These are phyloP conservation scores for Rhizopogon vinicolor DNA, from an alignment of 768 basidiomycete genomes.

Conservation along the genomic window DNA sequence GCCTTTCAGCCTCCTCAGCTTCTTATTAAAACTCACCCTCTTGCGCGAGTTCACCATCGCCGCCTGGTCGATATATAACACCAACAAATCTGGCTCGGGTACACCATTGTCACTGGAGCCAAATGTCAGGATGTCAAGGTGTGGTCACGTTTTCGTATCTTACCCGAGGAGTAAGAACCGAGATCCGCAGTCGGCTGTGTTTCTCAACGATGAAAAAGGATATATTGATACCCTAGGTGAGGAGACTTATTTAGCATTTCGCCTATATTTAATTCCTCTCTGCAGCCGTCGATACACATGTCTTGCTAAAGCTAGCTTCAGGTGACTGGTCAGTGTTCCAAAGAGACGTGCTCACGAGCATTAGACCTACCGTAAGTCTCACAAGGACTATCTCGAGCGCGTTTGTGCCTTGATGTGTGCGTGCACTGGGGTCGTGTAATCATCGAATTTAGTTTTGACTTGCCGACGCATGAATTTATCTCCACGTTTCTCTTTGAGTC, in stretches of 20 bases:
- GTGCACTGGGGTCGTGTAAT: no score
- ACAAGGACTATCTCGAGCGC: neutral
- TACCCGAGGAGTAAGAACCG: neutral
- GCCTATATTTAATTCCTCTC: neutral
- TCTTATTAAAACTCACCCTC: neutral
- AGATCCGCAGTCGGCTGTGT: no score
- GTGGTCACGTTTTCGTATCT: neutral
- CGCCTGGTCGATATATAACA: no score
- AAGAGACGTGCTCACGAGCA: neutral
- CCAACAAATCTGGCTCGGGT: no score
- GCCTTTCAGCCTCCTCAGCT: neutral
- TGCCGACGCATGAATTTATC: no score
- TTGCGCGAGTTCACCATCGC: neutral
- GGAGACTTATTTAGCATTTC: neutral
- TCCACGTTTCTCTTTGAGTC: no score
- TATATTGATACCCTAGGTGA: neutral
- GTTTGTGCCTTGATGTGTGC: neutral
- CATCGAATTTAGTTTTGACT: no score
- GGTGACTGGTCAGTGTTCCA: neutral
- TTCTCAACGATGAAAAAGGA: no score
- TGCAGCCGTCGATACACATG: neutral
- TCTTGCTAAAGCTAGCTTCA: neutral
- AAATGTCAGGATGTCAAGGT: neutral
- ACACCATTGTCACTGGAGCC: no score
- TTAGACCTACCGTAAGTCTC: neutral